Conservation (phyloP, 495 filamentous ascomycete genomes). For the Melanomma pulvis-pyrius region DNA sequence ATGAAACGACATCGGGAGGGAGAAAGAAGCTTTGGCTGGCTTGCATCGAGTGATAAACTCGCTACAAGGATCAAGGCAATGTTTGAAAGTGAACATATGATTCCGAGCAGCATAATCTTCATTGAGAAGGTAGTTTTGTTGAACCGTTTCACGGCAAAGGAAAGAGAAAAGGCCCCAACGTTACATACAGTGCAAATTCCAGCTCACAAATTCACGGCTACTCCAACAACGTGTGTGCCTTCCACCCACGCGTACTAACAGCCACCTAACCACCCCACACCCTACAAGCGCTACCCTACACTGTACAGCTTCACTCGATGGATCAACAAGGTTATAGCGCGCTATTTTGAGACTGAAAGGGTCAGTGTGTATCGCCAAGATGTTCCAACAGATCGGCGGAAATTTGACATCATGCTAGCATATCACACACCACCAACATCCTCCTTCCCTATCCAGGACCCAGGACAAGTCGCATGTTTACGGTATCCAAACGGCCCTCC, state of each 20-base stretch:
- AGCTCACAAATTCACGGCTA: background rate
- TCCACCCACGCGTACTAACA: background rate
- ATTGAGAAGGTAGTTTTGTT: background rate
- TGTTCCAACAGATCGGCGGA: background rate
- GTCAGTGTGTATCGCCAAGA: background rate
- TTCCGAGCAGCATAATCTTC: background rate
- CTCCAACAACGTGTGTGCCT: background rate
- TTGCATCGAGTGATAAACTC: background rate
- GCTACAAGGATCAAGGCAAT: background rate
- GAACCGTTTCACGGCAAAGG: background rate
- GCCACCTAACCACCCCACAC: too few relatives aligned
- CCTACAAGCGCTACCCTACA: background rate
- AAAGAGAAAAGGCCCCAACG: background rate
- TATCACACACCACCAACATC: background rate
- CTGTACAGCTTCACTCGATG: background rate
- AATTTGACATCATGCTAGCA: background rate
- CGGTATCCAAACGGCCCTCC: background rate
- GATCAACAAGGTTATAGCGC: background rate
- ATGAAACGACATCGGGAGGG: background rate
- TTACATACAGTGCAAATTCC: background rate
- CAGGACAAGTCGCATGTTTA: too few relatives aligned
- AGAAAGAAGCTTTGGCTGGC: too few relatives aligned
- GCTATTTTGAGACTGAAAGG: background rate
- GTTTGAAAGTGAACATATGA: background rate
- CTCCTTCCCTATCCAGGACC: background rate